These are phyloP conservation scores for Lophium mytilinum DNA, from an alignment of 495 filamentous ascomycete species.

Conservation along the genomic window DNA sequence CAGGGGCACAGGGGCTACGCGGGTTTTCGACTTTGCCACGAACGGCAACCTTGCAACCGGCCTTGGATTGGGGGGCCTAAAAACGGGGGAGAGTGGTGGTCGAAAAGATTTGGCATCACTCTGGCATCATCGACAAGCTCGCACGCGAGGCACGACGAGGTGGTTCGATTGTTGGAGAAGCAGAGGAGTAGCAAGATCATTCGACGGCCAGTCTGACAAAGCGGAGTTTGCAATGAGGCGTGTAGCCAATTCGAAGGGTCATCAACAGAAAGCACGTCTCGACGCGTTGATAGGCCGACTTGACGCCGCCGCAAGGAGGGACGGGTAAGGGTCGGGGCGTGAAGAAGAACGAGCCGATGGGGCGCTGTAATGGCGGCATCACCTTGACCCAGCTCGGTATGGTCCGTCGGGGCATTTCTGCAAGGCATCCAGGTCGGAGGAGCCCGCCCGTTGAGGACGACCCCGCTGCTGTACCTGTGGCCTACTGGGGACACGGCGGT, in stretches of 20 bases:
- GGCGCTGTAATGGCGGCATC: not conserved
- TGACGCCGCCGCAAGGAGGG: not conserved
- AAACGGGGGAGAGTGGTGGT: not conserved
- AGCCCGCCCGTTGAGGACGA: not conserved
- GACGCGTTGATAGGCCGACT: not conserved
- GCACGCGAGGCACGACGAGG: not conserved
- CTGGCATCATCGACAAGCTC: not conserved
- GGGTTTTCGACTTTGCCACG: not conserved
- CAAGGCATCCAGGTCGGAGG: not conserved
- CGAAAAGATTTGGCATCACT: not conserved
- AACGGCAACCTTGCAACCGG: not conserved
- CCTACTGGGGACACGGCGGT: not conserved
- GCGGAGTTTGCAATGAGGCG: not conserved
- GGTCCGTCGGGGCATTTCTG: not conserved
- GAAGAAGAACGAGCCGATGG: not conserved
- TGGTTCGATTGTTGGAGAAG: not conserved
- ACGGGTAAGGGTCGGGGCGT: not conserved
- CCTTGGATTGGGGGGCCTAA: not conserved
- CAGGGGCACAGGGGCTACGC: not conserved
- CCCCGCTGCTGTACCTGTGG: not conserved
- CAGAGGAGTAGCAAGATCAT: not conserved
- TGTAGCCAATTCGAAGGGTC: not conserved
- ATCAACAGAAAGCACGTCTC: not conserved
- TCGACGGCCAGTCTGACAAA: not conserved
- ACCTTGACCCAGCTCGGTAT: not conserved